Evolutionary conservation across 2,329 filamentous ascomycete genomes (phyloP).

Genomic region (Claviceps arundinis): DNA sequence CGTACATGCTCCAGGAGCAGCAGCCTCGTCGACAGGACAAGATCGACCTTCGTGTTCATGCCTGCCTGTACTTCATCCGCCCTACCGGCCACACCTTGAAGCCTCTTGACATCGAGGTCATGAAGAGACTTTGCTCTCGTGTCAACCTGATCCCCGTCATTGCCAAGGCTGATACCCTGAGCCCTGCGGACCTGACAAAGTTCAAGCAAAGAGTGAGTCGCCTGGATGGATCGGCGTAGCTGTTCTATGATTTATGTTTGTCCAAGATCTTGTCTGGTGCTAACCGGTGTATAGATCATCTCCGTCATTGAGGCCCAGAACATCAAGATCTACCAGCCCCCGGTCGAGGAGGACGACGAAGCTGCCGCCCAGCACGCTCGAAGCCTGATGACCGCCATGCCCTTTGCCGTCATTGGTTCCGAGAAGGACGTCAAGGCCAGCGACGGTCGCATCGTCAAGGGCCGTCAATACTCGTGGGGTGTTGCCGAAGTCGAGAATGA

Average conservation of each 20-base stretch:
- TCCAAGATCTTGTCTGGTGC: slow-evolving; percentile 6
- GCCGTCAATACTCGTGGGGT: slow-evolving; percentile 97
- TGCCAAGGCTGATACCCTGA: slow-evolving; percentile 96
- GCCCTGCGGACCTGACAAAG: slow-evolving; percentile 75
- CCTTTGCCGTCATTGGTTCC: slow-evolving; percentile 95
- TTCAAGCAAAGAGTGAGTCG: slow-evolving; percentile 84
- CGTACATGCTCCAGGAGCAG: slow-evolving; percentile 99
- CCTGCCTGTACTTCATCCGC: slow-evolving; percentile 97
- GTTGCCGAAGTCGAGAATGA: slow-evolving; percentile 99
- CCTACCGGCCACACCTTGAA: slow-evolving; percentile 97
- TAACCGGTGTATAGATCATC: slow-evolving; percentile 52
- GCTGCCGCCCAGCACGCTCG: slow-evolving; percentile 89
- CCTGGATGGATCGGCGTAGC: background rate
- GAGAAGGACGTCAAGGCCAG: slow-evolving; percentile 98
- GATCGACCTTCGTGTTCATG: slow-evolving; percentile 97
- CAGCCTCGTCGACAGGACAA: slow-evolving; percentile 96
- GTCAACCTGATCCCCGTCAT: slow-evolving; percentile 98
- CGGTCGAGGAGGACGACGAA: slow-evolving; percentile 96
- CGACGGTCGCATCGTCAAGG: slow-evolving; percentile 95
- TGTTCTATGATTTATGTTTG: background rate
- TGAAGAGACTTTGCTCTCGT: slow-evolving; percentile 96
- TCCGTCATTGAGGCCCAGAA: slow-evolving; percentile 94
- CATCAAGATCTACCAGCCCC: slow-evolving; percentile 99
- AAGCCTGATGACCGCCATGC: slow-evolving; percentile 91
- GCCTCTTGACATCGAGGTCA: slow-evolving; percentile 97